Evolutionary conservation across 345 rosid genomes (phyloP).

Genomic region (Rhizophora mangle): DNA sequence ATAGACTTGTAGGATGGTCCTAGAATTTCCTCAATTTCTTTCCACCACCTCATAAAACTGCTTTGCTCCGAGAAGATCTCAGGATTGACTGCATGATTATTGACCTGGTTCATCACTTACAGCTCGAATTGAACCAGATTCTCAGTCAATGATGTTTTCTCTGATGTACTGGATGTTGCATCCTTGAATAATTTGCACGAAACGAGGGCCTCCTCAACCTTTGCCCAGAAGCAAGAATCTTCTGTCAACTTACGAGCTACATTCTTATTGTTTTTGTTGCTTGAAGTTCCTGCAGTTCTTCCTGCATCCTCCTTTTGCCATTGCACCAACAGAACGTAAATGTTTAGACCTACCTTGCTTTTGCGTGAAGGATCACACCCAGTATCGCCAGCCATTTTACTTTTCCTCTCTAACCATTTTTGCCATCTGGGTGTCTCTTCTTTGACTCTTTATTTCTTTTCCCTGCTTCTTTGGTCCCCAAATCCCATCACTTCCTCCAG

Average conservation of each 20-base stretch:
- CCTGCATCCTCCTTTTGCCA: slow-evolving; percentile 33
- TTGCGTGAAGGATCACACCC: slow-evolving; percentile 62
- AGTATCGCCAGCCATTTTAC: slow-evolving; percentile 59
- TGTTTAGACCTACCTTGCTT: slow-evolving; percentile 45
- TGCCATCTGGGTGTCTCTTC: slow-evolving; percentile 21
- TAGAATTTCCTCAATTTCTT: not conserved
- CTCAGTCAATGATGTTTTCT: slow-evolving; percentile 1
- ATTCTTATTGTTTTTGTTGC: slow-evolving; percentile 13
- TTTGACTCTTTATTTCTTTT: slow-evolving; percentile 22
- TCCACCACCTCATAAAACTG: slow-evolving; percentile 9
- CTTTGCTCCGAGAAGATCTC: slow-evolving; percentile 56
- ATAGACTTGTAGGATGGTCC: not conserved
- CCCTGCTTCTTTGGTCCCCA: slow-evolving; percentile 32
- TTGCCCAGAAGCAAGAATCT: slow-evolving; percentile 85
- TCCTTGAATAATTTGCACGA: slow-evolving; percentile 13
- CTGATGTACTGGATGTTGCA: slow-evolving; percentile 11
- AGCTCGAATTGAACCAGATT: slow-evolving; percentile 33
- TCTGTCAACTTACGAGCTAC: slow-evolving; percentile 31
- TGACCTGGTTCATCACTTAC: slow-evolving; percentile 38
- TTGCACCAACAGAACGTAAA: slow-evolving; percentile 46
- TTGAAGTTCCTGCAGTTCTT: not conserved
- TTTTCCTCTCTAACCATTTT: slow-evolving; percentile 49
- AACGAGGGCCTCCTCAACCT: slow-evolving; percentile 62
- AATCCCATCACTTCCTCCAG: slow-evolving; percentile 54
- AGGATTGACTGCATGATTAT: slow-evolving; percentile 45